A percentile compares a stretch with the other conserved stretches of the same genome.
Evolutionary conservation across 1,284 basidiomycete genomes (phyloP).

Genomic region (Irpex sp.): DNA sequence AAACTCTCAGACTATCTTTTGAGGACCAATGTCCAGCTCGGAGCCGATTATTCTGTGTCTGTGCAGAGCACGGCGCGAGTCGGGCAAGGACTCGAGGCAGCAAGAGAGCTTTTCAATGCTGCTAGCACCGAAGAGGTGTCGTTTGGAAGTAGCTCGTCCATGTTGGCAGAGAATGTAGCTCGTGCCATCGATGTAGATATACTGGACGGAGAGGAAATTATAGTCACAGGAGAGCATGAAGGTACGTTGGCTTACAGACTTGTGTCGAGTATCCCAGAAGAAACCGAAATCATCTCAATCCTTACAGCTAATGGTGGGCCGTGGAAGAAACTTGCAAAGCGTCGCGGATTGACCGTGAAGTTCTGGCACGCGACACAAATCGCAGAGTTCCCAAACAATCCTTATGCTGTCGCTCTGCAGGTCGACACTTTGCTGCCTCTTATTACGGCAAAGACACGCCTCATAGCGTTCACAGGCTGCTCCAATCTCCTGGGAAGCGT

Average conservation of each 20-base stretch:
- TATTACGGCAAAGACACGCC: conserved; percentile 60
- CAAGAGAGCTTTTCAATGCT: conserved; percentile 63
- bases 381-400: conserved; percentile 46
- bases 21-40: conserved; percentile 72
- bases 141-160: conserved; percentile 66
- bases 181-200: conserved; percentile 55
- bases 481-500: conserved; percentile 76
- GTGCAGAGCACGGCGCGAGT: conserved; percentile 50
- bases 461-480: conserved; percentile 73
- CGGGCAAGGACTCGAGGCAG: conserved; percentile 45
- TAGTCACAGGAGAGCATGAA: conserved; percentile 77
- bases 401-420: conserved; percentile 60
- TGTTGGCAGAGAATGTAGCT: conserved; percentile 63
- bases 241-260: conserved; percentile 34
- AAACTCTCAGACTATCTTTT: conserved; percentile 64
- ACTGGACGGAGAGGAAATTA: conserved; percentile 62
- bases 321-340: conserved; percentile 73
- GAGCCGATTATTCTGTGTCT: conserved; percentile 63
- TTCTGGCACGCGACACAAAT: conserved; percentile 51
- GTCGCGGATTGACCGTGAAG: conserved; percentile 51
- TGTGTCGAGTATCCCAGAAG: not conserved
- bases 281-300: not conserved
- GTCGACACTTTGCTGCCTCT: conserved; percentile 60
- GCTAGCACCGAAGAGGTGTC: conserved; percentile 56
- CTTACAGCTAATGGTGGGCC: conserved; percentile 66